phyloP scores from a whole-genome alignment of 2,329 filamentous ascomycete genomes.

The Colletotrichum simmondsii region DNA sequence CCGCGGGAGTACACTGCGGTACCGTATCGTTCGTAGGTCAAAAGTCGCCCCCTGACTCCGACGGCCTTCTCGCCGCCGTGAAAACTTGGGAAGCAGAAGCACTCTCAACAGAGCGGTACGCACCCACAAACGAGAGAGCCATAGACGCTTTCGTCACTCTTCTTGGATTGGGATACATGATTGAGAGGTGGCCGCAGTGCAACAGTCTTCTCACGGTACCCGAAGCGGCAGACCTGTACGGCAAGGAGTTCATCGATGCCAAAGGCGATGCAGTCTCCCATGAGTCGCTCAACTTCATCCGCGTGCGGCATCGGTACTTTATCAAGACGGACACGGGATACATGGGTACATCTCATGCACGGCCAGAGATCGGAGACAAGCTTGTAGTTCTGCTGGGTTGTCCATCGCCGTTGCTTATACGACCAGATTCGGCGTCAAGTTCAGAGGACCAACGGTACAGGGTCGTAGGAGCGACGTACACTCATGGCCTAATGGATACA shows the following conservation, averaged over 20 bases:
- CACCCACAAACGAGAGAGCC: neutral
- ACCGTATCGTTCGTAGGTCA: neutral
- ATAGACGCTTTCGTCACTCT: neutral
- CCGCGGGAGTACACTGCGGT: neutral
- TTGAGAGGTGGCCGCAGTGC: conserved; percentile 1
- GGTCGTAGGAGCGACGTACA: conserved; percentile 14
- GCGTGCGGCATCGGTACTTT: neutral
- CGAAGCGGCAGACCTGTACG: neutral
- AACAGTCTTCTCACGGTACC: neutral
- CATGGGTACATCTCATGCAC: neutral
- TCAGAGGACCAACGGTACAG: neutral
- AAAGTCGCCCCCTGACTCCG: neutral
- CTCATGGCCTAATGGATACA: conserved; percentile 14
- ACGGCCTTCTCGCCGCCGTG: neutral
- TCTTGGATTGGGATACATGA: neutral
- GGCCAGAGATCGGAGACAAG: neutral
- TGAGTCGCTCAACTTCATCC: conserved; percentile 1
- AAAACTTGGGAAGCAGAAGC: neutral
- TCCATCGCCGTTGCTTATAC: neutral
- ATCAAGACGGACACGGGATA: neutral
- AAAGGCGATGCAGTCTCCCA: neutral
- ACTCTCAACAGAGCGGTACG: neutral
- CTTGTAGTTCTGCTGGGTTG: neutral
- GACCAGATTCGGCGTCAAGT: neutral
- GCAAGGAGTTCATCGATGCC: neutral